phyloP scores from a whole-genome alignment of 176 grass and related monocot genomes.

The Bromus sterilis region DNA sequence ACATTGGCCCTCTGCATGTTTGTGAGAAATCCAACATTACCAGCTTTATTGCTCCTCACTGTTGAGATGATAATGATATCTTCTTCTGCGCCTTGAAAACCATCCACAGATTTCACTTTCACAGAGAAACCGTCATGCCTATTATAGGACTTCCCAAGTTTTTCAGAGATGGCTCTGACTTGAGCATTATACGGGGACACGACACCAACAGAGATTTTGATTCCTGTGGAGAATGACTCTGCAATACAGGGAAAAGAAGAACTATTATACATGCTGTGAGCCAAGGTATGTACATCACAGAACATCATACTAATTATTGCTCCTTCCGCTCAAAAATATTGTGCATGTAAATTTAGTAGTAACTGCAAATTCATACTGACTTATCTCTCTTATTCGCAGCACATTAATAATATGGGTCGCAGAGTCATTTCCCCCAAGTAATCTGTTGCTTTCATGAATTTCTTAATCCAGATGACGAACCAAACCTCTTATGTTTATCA shows the following conservation, averaged over 20 bases:
- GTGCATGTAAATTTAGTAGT: background rate
- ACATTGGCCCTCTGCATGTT: slow-evolving; percentile 55
- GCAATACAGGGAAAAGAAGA: background rate
- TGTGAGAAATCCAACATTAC: slow-evolving; percentile 47
- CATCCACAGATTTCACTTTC: slow-evolving; percentile 45
- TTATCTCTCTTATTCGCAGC: background rate
- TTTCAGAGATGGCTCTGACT: slow-evolving; percentile 34
- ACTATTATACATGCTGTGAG: background rate
- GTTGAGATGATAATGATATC: slow-evolving; percentile 61
- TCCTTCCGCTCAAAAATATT: too few species aligned
- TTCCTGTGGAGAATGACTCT: slow-evolving; percentile 22
- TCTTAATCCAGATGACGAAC: background rate
- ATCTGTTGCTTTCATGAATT: background rate
- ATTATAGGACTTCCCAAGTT: slow-evolving; percentile 16
- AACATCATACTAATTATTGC: background rate
- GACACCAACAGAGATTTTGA: slow-evolving; percentile 45
- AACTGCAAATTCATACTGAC: background rate
- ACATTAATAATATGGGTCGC: background rate
- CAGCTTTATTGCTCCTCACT: slow-evolving; percentile 39
- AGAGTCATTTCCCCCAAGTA: background rate
- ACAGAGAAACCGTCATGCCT: slow-evolving; percentile 18
- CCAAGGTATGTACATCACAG: background rate
- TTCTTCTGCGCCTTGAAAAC: slow-evolving; percentile 55
- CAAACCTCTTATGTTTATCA: background rate
- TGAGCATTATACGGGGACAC: slow-evolving; percentile 50